phyloP scores from a whole-genome alignment of 2,329 filamentous ascomycete genomes.

The Zarea fungicola region DNA sequence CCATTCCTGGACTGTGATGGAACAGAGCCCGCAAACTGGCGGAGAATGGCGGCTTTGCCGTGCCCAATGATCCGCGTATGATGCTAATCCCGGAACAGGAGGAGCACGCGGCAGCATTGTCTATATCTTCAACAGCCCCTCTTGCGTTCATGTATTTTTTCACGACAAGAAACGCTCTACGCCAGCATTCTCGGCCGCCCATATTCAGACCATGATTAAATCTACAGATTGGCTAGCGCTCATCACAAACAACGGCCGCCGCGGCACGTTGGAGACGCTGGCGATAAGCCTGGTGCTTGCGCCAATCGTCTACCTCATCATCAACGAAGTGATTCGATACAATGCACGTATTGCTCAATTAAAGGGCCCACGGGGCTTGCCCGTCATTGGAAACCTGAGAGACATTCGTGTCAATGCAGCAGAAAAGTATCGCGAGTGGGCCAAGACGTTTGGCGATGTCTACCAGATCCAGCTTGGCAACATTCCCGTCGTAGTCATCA shows the following conservation, averaged over 20 bases:
- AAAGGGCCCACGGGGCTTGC: slow-evolving; percentile 44
- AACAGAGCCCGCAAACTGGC: too few relatives aligned
- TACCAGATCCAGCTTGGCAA: slow-evolving; percentile 56
- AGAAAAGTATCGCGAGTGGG: slow-evolving; percentile 52
- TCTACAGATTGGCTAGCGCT: neutral
- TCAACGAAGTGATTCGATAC: slow-evolving; percentile 44
- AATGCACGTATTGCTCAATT: slow-evolving; percentile 40
- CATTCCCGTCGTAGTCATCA: slow-evolving; percentile 50
- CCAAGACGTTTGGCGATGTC: slow-evolving; percentile 41
- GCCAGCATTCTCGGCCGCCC: too few relatives aligned
- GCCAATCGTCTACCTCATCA: slow-evolving; percentile 39
- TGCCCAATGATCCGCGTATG: too few relatives aligned
- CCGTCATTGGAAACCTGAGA: slow-evolving; percentile 50
- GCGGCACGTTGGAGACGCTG: slow-evolving; percentile 16
- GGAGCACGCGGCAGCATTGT: too few relatives aligned
- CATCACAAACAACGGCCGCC: slow-evolving; percentile 1
- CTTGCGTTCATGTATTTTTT: too few relatives aligned
- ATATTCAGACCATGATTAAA: slow-evolving; percentile 2
- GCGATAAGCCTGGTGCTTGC: slow-evolving; percentile 21
- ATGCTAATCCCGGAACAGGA: too few relatives aligned
- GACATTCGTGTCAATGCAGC: slow-evolving; percentile 51
- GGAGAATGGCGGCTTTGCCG: too few relatives aligned
- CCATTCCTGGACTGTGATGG: too few relatives aligned
- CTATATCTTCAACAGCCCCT: too few relatives aligned
- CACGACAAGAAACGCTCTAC: too few relatives aligned